Conservation (phyloP, 441 rosid genomes). For the Populus hybrid region DNA sequence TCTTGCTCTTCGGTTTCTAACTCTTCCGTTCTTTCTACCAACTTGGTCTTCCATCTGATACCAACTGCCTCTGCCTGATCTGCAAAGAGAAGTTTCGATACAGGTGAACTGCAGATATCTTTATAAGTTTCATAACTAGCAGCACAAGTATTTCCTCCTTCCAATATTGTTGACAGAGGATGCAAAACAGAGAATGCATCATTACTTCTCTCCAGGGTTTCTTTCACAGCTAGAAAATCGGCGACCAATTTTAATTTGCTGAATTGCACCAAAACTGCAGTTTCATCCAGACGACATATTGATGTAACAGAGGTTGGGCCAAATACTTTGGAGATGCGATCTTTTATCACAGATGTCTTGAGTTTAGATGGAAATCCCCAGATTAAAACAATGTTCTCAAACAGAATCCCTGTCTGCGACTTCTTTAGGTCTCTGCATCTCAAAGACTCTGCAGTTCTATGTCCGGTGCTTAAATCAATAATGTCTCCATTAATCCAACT, state of each 20-base stretch:
- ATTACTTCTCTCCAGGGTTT: slow-evolving; percentile 48
- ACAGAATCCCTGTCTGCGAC: slow-evolving; percentile 29
- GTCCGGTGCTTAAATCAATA: slow-evolving; percentile 57
- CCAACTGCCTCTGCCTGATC: slow-evolving; percentile 80
- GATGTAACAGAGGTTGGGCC: slow-evolving; percentile 56
- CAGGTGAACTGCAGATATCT: slow-evolving; percentile 71
- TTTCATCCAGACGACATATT: slow-evolving; percentile 55
- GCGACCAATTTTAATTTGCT: slow-evolving; percentile 49
- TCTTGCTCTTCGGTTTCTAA: slow-evolving; percentile 21
- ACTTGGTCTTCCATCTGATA: slow-evolving; percentile 50
- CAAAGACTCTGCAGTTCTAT: slow-evolving; percentile 35
- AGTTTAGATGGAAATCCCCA: slow-evolving; percentile 75
- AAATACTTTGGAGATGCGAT: slow-evolving; percentile 60
- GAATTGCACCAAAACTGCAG: slow-evolving; percentile 75
- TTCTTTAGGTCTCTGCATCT: slow-evolving; percentile 17
- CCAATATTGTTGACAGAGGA: slow-evolving; percentile 71
- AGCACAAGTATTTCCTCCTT: slow-evolving; percentile 72
- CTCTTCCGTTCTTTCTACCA: slow-evolving; percentile 18
- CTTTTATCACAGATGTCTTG: slow-evolving; percentile 56
- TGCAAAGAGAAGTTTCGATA: slow-evolving; percentile 54
- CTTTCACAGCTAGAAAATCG: slow-evolving; percentile 60
- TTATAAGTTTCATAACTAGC: slow-evolving; percentile 72
- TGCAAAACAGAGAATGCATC: slow-evolving; percentile 60
- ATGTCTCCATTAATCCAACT: slow-evolving; percentile 75
- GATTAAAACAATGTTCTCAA: slow-evolving; percentile 55